phyloP scores from a whole-genome alignment of 23 red algal genomes.

The Pyropia haitanensis region DNA sequence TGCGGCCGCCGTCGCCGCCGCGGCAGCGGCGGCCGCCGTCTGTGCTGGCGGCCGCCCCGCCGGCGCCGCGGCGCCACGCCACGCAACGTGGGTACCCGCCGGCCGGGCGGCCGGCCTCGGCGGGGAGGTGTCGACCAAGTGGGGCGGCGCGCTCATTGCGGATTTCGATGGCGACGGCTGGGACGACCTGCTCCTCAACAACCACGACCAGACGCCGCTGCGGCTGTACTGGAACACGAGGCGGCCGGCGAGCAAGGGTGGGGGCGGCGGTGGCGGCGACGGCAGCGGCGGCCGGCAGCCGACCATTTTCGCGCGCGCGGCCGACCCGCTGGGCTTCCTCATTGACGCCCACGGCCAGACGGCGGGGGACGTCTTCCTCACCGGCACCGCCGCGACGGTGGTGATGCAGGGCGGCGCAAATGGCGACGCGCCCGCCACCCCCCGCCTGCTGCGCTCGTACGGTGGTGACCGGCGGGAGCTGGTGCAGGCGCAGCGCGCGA shows the following conservation, averaged over 20 bases:
- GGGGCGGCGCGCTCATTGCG: slow-evolving; percentile 32
- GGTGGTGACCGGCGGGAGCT: no score
- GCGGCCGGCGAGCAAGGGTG: slow-evolving; percentile 6
- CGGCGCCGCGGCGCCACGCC: no score
- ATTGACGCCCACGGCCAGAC: slow-evolving; percentile 9
- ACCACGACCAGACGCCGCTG: slow-evolving; percentile 28
- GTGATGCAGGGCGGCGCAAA: slow-evolving; percentile 3
- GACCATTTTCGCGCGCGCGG: slow-evolving; percentile 3
- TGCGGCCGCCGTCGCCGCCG: no score
- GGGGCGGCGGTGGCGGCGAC: slow-evolving; percentile 5
- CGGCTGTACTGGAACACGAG: slow-evolving; percentile 29
- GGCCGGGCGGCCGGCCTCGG: no score
- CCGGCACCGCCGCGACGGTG: slow-evolving; percentile 2
- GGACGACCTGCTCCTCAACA: slow-evolving; percentile 31
- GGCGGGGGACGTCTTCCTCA: no score
- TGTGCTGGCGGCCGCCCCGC: no score
- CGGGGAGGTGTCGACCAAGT: slow-evolving; percentile 8
- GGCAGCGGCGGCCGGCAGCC: slow-evolving; percentile 8
- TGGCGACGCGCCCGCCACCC: no score
- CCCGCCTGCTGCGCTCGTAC: no score
- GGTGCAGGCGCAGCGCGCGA: no score
- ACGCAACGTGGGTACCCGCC: no score
- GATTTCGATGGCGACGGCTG: slow-evolving; percentile 54
- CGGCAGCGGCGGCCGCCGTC: no score
- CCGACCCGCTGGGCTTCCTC: slow-evolving; percentile 16